Percentiles rank a stretch among this genome's conserved stretches.
Conservation (phyloP, 768 basidiomycete species). For the Scleroderma bovista region DNA sequence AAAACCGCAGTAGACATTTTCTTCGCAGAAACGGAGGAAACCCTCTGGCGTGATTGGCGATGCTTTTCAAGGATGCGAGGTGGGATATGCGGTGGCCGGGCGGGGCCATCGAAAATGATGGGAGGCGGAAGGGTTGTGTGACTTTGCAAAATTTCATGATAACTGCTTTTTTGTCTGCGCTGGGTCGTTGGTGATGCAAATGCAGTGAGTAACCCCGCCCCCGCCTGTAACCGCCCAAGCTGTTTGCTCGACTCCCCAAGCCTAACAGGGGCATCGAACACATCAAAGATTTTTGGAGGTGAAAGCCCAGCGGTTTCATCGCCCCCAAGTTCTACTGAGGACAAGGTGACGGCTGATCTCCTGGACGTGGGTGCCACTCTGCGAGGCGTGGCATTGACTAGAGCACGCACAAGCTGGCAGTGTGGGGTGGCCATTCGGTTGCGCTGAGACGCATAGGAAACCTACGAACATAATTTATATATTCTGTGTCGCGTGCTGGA, state of each 20-base stretch:
- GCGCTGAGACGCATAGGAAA: neutral
- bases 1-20: constrained; percentile 7
- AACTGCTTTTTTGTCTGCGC: constrained; percentile 4
- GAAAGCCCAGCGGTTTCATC: constrained; percentile 7
- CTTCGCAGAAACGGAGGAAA: constrained; percentile 2
- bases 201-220: constrained; percentile 2
- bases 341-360: constrained; percentile 10
- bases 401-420: constrained; percentile 5
- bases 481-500: neutral
- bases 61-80: constrained; percentile 6
- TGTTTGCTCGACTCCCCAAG: constrained; percentile 33
- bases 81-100: constrained; percentile 27
- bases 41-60: constrained; percentile 9
- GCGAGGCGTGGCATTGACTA: constrained; percentile 6
- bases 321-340: constrained; percentile 5
- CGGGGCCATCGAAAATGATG: constrained; percentile 46
- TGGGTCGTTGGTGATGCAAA: constrained; percentile 5
- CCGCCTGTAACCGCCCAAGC: constrained; percentile 12
- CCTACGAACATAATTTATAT: neutral
- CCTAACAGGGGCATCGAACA: constrained; percentile 44
- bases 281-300: constrained; percentile 39
- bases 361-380: constrained; percentile 8
- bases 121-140: constrained; percentile 39
- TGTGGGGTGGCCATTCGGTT: constrained; percentile 12
- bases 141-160: constrained; percentile 6